Base-by-base conservation (phyloP, 1,284 basidiomycete species). In the Cryptococcus jaspeensis region DNA sequence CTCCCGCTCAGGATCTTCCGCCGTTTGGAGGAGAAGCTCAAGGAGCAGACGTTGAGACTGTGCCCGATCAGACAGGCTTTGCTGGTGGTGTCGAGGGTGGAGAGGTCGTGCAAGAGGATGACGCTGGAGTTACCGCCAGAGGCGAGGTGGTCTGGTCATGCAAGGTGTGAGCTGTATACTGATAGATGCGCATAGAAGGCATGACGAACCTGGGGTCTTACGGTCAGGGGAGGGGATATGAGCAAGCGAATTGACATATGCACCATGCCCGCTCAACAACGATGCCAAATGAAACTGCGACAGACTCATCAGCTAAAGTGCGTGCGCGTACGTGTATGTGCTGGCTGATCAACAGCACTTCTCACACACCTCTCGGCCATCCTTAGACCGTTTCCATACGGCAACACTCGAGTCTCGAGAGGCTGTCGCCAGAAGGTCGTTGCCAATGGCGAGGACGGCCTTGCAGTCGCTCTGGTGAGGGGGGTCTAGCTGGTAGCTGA, bases 211-310 rank as follows among this genome's bases (percentile, higher is more conserved):
- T 32, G 28, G 28, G 9, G 28, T 18, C 18, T 18, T 43, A 11
- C 28, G 25, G 39, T 51, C 53, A 6, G 23, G 18, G 22, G 40
- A 41, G 9, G 59, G 50, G 15, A 59, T 45, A 50, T 55, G 49
- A 15, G 69, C 70, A 16, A 73, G 52, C 9, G 70, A 65, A 47
- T 73, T 73, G 63, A 73, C 69, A 28, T 71, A 73, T 2, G 64
- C 70, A n/a, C 63, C 46, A 52, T 73, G 71, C 2, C 71, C 71
- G 12, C 40, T 44, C n/a, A 73, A 53, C 9, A 70, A 28, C 3
- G 52, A 45, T 40, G 52, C 35, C 7, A 71, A 61, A 13, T 55
- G n/a, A 46, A 67, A 66, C 55, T 63, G 28, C 43, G 53, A 13
- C 32, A 36, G 25, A 16, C 12, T 5, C 3, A 50, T 50, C 48